These are phyloP conservation scores for Nakazawaea anatomiae DNA, from an alignment of 805 yeast species.

Conservation along the genomic window DNA sequence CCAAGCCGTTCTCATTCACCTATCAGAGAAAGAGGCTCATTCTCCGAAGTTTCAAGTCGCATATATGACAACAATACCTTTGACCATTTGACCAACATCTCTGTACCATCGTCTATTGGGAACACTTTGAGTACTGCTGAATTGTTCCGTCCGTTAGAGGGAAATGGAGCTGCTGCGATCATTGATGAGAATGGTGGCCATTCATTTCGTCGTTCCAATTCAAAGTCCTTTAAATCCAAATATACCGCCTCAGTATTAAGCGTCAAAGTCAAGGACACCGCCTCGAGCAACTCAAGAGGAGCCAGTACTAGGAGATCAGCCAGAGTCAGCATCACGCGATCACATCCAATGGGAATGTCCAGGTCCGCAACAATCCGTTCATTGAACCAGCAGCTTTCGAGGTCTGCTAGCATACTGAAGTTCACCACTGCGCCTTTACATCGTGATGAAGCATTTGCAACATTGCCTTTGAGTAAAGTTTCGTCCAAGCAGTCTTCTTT, in stretches of 20 bases:
- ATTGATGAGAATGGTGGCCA: background rate
- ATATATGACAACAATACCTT: background rate
- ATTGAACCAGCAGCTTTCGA: background rate
- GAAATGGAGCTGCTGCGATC: no score
- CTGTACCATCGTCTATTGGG: conserved; percentile 1
- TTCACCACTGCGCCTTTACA: conserved; percentile 3
- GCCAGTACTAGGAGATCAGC: background rate
- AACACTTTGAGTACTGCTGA: conserved; percentile 3
- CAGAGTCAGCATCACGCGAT: background rate
- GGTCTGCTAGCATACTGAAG: conserved; percentile 2
- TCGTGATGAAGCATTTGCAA: background rate
- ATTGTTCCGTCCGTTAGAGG: background rate
- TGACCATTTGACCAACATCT: conserved; percentile 3
- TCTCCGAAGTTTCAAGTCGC: conserved; percentile 1
- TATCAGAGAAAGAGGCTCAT: background rate
- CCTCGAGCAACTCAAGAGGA: no score
- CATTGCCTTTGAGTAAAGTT: background rate
- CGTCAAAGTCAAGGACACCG: background rate
- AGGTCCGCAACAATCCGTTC: background rate
- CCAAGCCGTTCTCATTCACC: background rate
- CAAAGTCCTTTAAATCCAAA: background rate
- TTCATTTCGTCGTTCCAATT: background rate
- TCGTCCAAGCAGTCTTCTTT: conserved; percentile 2
- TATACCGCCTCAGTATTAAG: background rate
- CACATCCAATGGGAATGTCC: background rate